Evolutionary conservation across 148 eudicot species (phyloP), one percentile per base, ranked within the genome.

Genomic region (Euryodendron excelsum): DNA sequence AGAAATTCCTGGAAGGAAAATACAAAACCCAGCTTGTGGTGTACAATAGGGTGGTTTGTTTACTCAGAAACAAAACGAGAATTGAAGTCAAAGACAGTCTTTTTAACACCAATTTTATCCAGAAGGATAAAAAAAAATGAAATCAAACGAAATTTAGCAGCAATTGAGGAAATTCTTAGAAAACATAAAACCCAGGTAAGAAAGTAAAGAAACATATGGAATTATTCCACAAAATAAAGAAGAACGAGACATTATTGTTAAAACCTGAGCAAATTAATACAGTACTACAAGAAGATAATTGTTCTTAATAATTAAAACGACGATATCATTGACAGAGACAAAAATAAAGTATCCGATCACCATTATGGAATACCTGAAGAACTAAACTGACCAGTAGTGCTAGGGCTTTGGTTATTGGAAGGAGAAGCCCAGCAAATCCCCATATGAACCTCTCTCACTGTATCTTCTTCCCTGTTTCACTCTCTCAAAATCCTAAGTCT

Each of bases 401-500:
- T 56, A 68, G 89, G 88, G 76, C 73, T 83, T 52, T 70, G 80
- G 69, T 65, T 80, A 17, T 34, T 65, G 63, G 83, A 77, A 63
- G 73, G 63, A 67, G 86, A 83, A 77, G 77, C 73, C 79, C 88
- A 87, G 78, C 94, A 89, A 80, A 67, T 78, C 69, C 94, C 94
- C 94, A 91, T 91, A n/a, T 73, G 44, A 41, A 63, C 72, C 69
- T 75, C 44, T 73, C 75, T 67, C 0, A 37, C 52, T 62, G 39
- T 74, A 30, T 72, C 67, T 80, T 79, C 74, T 52, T 25, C 60
- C 39, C 11, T 59, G 0, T 55, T 5, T 73, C 56, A 77, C 79
- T 15, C 30, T 28, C 62, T 48, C 20, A 31, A 20, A 27, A 66
- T 66, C 27, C 70, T 66, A 66, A 34, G 27, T 48, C 56, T 50